phyloP scores from a whole-genome alignment of 2,329 filamentous ascomycete genomes.

The Fusarium brachygibbosum region DNA sequence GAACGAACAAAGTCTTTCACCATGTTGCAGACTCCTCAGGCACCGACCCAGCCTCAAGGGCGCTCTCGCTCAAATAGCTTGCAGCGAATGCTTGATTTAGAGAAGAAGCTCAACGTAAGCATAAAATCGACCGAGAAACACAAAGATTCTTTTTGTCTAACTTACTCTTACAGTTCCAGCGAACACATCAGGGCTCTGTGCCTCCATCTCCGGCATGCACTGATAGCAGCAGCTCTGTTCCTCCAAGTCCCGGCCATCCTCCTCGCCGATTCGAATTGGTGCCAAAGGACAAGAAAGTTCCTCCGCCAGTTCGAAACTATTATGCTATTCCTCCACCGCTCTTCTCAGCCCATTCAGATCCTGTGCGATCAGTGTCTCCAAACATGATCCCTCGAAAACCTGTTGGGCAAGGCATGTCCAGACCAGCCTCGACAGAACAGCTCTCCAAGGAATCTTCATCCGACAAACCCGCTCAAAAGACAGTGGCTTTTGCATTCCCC shows the following conservation, averaged over 20 bases:
- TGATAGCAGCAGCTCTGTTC: constrained; percentile 35
- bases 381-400: constrained; percentile 39
- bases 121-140: not conserved
- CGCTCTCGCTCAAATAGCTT: constrained; percentile 61
- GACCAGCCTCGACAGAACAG: constrained; percentile 23
- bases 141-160: constrained; percentile 9
- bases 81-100: constrained; percentile 71
- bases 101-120: constrained; percentile 70
- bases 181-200: constrained; percentile 36
- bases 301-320: constrained; percentile 47
- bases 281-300: constrained; percentile 44
- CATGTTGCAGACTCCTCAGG: constrained; percentile 38
- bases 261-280: constrained; percentile 48
- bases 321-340: constrained; percentile 39
- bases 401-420: constrained; percentile 16
- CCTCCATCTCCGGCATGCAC: constrained; percentile 37
- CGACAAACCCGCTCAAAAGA: constrained; percentile 48
- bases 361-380: constrained; percentile 29
- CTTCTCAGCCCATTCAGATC: constrained; percentile 31
- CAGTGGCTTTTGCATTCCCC: constrained; percentile 52
- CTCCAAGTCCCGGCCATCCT: constrained; percentile 38
- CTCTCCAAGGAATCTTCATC: constrained; percentile 21
- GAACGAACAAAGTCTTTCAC: not conserved
- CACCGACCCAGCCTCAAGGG: constrained; percentile 33
- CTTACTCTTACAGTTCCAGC: constrained; percentile 28